These are phyloP conservation scores for Hawksworthiomyces lignivorus DNA, from an alignment of 2,329 filamentous ascomycete species.

Conservation along the genomic window DNA sequence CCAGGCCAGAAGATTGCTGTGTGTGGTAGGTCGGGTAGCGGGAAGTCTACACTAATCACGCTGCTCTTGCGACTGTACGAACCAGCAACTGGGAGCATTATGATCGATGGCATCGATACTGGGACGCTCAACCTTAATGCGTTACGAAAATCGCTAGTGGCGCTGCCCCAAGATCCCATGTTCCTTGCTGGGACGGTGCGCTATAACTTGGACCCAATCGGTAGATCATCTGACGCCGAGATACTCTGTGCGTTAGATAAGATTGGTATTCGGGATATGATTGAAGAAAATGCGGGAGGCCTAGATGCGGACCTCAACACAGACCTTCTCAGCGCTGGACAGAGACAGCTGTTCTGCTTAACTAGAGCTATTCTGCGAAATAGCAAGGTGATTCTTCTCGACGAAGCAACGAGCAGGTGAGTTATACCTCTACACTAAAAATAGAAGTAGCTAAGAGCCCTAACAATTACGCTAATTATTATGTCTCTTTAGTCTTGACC, in stretches of 20 bases:
- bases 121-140: constrained; percentile 18
- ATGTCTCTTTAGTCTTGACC: constrained; percentile 39
- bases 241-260: constrained; percentile 15
- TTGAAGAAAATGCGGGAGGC: constrained; percentile 31
- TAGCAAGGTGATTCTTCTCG: constrained; percentile 35
- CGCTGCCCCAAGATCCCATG: constrained; percentile 44
- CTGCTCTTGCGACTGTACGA: constrained; percentile 40
- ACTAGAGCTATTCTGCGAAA: constrained; percentile 37
- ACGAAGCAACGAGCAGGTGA: constrained; percentile 34
- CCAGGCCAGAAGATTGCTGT: constrained; percentile 27
- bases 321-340: constrained; percentile 31
- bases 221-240: constrained; percentile 26
- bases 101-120: constrained; percentile 35
- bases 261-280: constrained; percentile 17
- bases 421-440: neutral
- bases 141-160: constrained; percentile 28
- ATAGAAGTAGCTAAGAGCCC: neutral
- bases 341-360: constrained; percentile 43
- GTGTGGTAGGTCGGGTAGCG: constrained; percentile 27
- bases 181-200: constrained; percentile 40
- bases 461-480: too few relatives aligned
- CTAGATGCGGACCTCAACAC: constrained; percentile 28
- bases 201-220: constrained; percentile 39
- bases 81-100: constrained; percentile 33
- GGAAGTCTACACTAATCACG: constrained; percentile 24